Evolutionary conservation across 305 asterid genomes (phyloP).

Genomic region (Fraxinus floribunda): DNA sequence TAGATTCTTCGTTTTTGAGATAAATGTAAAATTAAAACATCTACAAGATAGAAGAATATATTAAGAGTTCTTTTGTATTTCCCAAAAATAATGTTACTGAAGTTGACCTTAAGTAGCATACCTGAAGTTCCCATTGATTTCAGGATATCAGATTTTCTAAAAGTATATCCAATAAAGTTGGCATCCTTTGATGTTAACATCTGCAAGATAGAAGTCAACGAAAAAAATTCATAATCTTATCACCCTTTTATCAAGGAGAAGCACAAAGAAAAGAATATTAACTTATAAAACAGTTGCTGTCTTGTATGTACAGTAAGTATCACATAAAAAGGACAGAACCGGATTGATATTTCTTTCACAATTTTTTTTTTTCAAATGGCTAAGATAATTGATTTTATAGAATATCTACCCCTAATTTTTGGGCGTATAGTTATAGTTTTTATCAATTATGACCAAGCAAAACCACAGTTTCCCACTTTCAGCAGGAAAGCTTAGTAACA

Average conservation of each 20-base stretch:
- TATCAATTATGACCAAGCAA: neutral
- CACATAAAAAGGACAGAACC: neutral
- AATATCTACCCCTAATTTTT: neutral
- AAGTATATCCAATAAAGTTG: slow-evolving; percentile 92
- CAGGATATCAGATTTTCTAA: slow-evolving; percentile 85
- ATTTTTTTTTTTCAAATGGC: neutral
- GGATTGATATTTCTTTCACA: neutral
- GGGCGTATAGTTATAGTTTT: neutral
- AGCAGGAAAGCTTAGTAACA: neutral
- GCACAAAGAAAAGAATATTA: neutral
- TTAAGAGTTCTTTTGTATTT: neutral
- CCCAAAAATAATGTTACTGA: neutral
- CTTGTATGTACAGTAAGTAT: neutral
- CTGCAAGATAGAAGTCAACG: slow-evolving; percentile 41
- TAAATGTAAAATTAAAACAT: neutral
- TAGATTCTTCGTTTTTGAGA: neutral
- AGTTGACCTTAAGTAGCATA: slow-evolving; percentile 23
- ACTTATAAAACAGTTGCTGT: neutral
- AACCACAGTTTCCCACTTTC: neutral
- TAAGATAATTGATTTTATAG: neutral
- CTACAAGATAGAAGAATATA: neutral
- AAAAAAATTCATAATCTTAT: neutral
- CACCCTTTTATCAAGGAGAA: slow-evolving; percentile 1
- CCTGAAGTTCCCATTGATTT: slow-evolving; percentile 84
- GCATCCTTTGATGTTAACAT: slow-evolving; percentile 95